Percentiles rank a stretch among this genome's conserved stretches.
phyloP scores from a whole-genome alignment of 83 land plant species.

The Picea abies region DNA sequence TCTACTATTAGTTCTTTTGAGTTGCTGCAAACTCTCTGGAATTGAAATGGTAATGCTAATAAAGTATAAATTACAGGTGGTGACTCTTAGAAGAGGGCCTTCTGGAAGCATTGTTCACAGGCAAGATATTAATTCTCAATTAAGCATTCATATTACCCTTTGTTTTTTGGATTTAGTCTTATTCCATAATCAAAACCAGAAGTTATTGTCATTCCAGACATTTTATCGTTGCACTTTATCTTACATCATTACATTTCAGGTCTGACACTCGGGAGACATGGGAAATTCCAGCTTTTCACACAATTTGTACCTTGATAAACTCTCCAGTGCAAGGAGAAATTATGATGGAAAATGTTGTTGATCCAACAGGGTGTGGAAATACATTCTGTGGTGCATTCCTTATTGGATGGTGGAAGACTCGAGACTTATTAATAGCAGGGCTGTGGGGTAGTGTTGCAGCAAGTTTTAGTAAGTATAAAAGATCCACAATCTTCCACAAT shows the following conservation, averaged over 20 bases:
- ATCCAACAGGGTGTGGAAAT: slow-evolving; percentile 65
- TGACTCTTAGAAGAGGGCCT: slow-evolving; percentile 46
- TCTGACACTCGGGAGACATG: slow-evolving; percentile 57
- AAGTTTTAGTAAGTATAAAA: slow-evolving; percentile 50
- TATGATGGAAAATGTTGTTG: slow-evolving; percentile 23
- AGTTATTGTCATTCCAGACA: not conserved
- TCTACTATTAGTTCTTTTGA: not conserved
- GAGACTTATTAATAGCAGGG: slow-evolving; percentile 40
- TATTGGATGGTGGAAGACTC: slow-evolving; percentile 53
- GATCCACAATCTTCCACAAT: not conserved
- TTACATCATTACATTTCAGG: slow-evolving; percentile 20
- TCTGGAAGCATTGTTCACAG: slow-evolving; percentile 60
- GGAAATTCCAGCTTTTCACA: slow-evolving; percentile 58
- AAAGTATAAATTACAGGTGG: slow-evolving; percentile 32
- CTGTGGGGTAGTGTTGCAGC: slow-evolving; percentile 57
- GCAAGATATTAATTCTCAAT: slow-evolving; percentile 26
- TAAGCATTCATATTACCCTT: not conserved
- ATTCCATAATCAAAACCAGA: slow-evolving; percentile 12
- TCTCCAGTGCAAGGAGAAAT: not conserved
- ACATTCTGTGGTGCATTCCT: slow-evolving; percentile 65
- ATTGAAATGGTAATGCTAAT: not conserved
- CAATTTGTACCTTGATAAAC: not conserved
- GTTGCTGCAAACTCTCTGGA: too few species aligned
- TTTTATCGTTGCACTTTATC: not conserved
- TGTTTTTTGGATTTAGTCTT: not conserved